Conservation (phyloP, 1,284 basidiomycete genomes). For the Trichosporon sp. region DNA sequence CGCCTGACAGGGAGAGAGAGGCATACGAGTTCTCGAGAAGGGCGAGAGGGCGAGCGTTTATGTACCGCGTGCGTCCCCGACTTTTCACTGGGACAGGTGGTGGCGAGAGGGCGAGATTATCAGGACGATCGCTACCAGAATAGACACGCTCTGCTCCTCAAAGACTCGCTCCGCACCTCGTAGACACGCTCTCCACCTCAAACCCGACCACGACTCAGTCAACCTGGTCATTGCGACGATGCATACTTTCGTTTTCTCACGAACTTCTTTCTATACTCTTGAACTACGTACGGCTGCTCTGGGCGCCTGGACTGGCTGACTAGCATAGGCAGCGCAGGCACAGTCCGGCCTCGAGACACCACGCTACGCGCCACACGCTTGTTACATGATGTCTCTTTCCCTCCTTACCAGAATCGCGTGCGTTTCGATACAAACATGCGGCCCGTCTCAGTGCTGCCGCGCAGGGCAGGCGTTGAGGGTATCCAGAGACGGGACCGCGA, state of each 20-base stretch:
- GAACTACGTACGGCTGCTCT: background rate
- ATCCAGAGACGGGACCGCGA: background rate
- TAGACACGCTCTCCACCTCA: too few relatives aligned
- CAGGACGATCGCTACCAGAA: too few relatives aligned
- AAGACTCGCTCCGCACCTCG: too few relatives aligned
- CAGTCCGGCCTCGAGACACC: background rate
- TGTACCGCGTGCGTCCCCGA: background rate
- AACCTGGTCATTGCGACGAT: background rate
- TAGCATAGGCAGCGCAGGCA: too few relatives aligned
- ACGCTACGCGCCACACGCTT: background rate
- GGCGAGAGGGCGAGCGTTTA: background rate
- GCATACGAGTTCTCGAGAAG: background rate
- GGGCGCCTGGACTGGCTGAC: background rate
- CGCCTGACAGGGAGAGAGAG: too few relatives aligned
- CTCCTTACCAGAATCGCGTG: background rate
- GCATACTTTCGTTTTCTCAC: background rate
- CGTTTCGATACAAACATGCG: conserved; percentile 6
- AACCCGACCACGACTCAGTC: too few relatives aligned
- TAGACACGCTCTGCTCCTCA: too few relatives aligned
- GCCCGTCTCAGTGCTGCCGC: background rate
- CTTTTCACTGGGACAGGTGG: background rate
- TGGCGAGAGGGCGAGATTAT: background rate
- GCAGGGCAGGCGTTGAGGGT: background rate
- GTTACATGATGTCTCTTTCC: background rate
- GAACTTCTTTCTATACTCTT: conserved; percentile 1